Percentiles rank a stretch among this genome's conserved stretches.
Evolutionary conservation across 495 filamentous ascomycete genomes (phyloP).

Genomic region (Lasiosphaeria ovina): DNA sequence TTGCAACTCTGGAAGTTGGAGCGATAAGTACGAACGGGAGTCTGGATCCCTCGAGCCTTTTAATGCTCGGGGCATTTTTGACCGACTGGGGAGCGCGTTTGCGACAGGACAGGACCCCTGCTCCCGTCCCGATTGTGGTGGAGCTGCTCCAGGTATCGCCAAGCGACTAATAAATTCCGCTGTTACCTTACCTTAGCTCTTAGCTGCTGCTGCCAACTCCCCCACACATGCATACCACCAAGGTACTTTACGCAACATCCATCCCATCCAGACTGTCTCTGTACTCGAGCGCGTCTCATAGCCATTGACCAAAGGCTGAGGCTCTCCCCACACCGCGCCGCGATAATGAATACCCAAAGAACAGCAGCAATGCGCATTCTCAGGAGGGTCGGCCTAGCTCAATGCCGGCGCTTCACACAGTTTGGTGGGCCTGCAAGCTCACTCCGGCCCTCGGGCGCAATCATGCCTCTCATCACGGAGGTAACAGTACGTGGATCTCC

Average conservation of each 20-base stretch:
- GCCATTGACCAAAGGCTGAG: not conserved
- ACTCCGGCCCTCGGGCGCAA: slow-evolving; percentile 49
- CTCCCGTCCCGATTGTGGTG: no score
- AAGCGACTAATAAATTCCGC: no score
- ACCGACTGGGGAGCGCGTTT: not conserved
- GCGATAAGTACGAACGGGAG: no score
- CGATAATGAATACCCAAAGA: slow-evolving; percentile 35
- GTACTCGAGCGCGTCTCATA: no score
- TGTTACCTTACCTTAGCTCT: no score
- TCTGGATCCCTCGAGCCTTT: not conserved
- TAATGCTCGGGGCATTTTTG: not conserved
- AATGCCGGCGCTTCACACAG: slow-evolving; percentile 41
- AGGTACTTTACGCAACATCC: no score
- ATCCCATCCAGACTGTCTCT: no score
- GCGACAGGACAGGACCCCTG: no score
- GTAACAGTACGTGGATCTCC: slow-evolving; percentile 65
- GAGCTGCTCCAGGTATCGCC: no score
- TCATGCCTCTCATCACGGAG: slow-evolving; percentile 74
- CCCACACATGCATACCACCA: no score
- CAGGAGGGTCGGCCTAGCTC: slow-evolving; percentile 24
- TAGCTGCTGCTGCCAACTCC: no score
- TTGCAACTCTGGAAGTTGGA: no score
- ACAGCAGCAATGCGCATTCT: slow-evolving; percentile 31
- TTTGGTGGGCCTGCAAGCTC: slow-evolving; percentile 29
- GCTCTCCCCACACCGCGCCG: not conserved